phyloP scores from a whole-genome alignment of 495 filamentous ascomycete genomes.

The Xylaria cubensis region DNA sequence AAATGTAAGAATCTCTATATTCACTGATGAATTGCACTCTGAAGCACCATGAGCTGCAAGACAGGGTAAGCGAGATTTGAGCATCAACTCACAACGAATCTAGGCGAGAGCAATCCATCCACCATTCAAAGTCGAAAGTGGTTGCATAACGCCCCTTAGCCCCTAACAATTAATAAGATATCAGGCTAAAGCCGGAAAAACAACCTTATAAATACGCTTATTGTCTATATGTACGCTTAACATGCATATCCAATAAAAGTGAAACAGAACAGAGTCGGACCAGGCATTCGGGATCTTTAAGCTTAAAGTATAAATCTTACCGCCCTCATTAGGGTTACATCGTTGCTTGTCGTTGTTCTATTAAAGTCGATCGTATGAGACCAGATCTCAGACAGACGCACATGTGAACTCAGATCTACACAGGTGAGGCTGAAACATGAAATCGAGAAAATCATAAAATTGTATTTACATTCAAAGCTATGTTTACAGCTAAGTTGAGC shows the following conservation, averaged over 20 bases:
- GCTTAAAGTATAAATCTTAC: not conserved
- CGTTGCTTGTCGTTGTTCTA: not conserved
- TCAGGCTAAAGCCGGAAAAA: not conserved
- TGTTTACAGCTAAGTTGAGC: conserved; percentile 7
- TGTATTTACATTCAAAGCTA: conserved; percentile 8
- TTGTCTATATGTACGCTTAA: not conserved
- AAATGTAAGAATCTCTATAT: too few relatives aligned
- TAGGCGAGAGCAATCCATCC: not conserved
- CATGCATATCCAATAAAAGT: not conserved
- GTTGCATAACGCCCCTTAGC: not conserved
- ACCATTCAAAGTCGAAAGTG: not conserved
- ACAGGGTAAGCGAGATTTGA: too few relatives aligned
- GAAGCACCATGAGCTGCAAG: too few relatives aligned
- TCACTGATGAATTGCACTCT: too few relatives aligned
- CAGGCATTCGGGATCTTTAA: not conserved
- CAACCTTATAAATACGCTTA: not conserved
- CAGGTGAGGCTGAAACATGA: not conserved
- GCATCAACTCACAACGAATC: not conserved
- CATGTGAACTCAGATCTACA: not conserved
- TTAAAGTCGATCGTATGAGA: not conserved
- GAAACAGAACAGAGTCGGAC: not conserved
- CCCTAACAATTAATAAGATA: not conserved
- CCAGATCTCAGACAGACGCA: not conserved
- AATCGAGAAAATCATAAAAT: not conserved
- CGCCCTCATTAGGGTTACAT: conserved; percentile 2